Evolutionary conservation across 2,329 filamentous ascomycete genomes (phyloP).

Genomic region (Thelonectria blattea): DNA sequence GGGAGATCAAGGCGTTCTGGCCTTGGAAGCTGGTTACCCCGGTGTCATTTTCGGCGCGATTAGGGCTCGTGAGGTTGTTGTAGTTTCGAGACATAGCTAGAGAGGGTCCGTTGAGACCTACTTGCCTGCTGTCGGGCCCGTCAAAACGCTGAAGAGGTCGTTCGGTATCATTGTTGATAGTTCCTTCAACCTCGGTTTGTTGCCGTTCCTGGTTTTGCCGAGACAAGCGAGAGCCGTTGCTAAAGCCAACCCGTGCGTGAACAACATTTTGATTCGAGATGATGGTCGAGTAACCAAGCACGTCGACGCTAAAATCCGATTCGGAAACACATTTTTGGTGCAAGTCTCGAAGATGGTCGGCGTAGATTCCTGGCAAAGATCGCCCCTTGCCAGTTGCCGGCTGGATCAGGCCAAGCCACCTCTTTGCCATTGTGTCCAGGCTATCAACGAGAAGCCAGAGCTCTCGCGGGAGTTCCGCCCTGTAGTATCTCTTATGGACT

Average conservation of each 20-base stretch:
- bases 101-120: too few species aligned
- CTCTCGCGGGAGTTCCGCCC: constrained; percentile 7
- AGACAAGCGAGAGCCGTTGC: background rate
- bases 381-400: background rate
- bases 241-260: background rate
- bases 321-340: constrained; percentile 10
- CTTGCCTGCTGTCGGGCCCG: too few species aligned
- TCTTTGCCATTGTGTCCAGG: constrained; percentile 9
- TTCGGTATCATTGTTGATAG: too few species aligned
- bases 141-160: too few species aligned
- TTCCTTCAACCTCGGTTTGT: background rate
- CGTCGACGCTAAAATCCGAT: constrained; percentile 11
- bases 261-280: constrained; percentile 8
- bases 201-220: background rate
- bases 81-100: background rate
- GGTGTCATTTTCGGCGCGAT: background rate
- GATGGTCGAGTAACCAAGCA: constrained; percentile 12
- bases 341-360: constrained; percentile 12
- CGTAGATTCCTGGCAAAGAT: constrained; percentile 14
- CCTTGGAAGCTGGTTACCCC: background rate
- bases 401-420: constrained; percentile 11
- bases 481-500: constrained; percentile 17
- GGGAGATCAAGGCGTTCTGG: background rate
- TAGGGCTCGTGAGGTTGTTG: background rate
- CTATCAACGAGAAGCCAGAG: constrained; percentile 13